Percentiles rank a stretch among this genome's conserved stretches.
Evolutionary conservation across 805 yeast genomes (phyloP).

Genomic region (Zygoascus biomembranicola): DNA sequence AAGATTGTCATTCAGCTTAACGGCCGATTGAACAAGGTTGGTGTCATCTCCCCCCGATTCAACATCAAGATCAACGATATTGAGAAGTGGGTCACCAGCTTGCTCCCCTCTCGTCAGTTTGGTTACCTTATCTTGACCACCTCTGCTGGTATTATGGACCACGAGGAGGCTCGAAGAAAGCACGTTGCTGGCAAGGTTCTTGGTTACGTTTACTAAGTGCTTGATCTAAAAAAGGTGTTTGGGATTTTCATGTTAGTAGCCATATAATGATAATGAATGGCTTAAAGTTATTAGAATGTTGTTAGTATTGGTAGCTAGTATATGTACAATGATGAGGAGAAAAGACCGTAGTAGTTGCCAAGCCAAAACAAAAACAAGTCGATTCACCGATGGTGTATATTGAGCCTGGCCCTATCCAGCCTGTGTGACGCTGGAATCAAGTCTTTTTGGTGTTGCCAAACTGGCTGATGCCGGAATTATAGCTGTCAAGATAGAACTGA

Average conservation of each 20-base stretch:
- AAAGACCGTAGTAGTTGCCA: no score
- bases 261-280: background rate
- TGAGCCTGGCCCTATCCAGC: no score
- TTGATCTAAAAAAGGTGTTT: background rate
- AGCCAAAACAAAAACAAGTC: no score
- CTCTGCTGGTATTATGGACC: slow-evolving; percentile 99
- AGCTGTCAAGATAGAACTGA: background rate
- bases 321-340: background rate
- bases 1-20: slow-evolving; percentile 93
- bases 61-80: slow-evolving; percentile 91
- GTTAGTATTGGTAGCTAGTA: background rate
- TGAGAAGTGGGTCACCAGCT: slow-evolving; percentile 98
- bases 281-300: background rate
- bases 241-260: background rate
- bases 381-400: no score
- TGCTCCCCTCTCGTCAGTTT: slow-evolving; percentile 98
- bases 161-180: slow-evolving; percentile 99
- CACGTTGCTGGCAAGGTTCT: slow-evolving; percentile 98
- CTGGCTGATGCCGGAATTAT: background rate
- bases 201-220: slow-evolving; percentile 85
- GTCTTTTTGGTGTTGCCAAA: no score
- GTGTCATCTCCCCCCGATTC: slow-evolving; percentile 98
- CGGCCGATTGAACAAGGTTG: slow-evolving; percentile 98
- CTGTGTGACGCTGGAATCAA: no score
- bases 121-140: slow-evolving; percentile 97